Evolutionary conservation across 2,329 filamentous ascomycete species (phyloP), one percentile per base, ranked within the genome.

Genomic region (Aspergillus spinulosporus): DNA sequence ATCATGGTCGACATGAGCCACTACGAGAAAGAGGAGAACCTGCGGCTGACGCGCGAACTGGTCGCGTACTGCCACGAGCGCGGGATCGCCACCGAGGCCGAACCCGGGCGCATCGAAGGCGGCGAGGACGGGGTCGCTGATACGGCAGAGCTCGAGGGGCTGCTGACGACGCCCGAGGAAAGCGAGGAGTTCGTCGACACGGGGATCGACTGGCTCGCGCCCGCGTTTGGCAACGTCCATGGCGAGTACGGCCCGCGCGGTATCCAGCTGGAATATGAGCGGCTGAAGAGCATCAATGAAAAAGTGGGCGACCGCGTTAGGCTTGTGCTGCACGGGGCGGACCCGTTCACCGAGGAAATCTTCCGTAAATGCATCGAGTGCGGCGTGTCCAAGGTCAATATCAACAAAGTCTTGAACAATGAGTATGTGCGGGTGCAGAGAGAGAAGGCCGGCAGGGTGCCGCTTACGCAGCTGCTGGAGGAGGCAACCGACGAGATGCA

Each of bases 1-100:
- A 89, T 90, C 68, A 90, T 90, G 87, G 84, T 90, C 0, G 88
- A 90, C 72, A 90, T 90, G 87, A 84, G 80, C 56, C 87, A 90
- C 68, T 85, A 88, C 66, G 86, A 88, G 62, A 85, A 85, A 63
- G 85, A 81, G 52, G 86, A 89, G 74, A 90, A 90, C 67, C 75
- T 91, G 37, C 75, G 79, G 2, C 79, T 83, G 66, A 90, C 87
- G 15, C 77, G 77, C 49, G 84, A 88, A 62, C 73, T 89, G 49
- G 84, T 85, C 5, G 74, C 72, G 21, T 84, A 86, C 67, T 88
- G 87, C 67, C 82, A 88, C 67, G 83, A 75, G 62, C 78, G 82
- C 42, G 85, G 85, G 2, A 88, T 89, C 59, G 81, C 85, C 3
- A 87, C 86, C 1, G 87, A 90, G 68, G 87, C 87, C 0, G 87